These are phyloP conservation scores for Huntiella moniliformis DNA, from an alignment of 2,329 filamentous ascomycete species.

Conservation along the genomic window DNA sequence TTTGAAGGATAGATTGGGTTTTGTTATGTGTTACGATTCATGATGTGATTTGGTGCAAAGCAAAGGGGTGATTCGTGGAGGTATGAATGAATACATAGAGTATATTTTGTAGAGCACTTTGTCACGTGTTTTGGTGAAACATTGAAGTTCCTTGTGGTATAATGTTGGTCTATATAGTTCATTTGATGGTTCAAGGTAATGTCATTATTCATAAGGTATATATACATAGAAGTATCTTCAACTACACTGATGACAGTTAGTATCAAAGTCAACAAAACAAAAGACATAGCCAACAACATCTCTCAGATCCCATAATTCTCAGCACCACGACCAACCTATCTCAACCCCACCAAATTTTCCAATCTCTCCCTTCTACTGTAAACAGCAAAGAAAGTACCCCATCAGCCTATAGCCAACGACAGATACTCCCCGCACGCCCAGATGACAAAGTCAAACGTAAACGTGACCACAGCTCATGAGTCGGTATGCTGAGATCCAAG, in stretches of 20 bases:
- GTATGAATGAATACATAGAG: no score
- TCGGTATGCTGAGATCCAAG: background rate
- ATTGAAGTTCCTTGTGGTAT: no score
- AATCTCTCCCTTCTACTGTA: background rate
- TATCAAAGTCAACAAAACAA: background rate
- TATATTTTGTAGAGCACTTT: no score
- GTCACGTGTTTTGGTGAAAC: no score
- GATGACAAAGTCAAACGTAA: background rate
- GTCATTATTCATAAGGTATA: background rate
- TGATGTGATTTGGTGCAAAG: background rate
- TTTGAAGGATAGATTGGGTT: conserved; percentile 5
- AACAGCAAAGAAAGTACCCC: background rate
- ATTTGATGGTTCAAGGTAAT: no score
- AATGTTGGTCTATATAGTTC: no score
- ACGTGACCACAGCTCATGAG: background rate
- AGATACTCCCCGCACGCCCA: background rate
- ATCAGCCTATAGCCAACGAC: background rate
- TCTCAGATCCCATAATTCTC: background rate
- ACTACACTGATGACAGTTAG: background rate
- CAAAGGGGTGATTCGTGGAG: background rate
- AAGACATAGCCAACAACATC: background rate
- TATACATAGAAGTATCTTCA: background rate
- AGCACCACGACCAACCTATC: background rate
- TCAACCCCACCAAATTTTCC: background rate
- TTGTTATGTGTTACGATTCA: conserved; percentile 2